These are phyloP conservation scores for Linnemannia schmuckeri DNA, from an alignment of 192 early-diverging fungal species.

Conservation along the genomic window DNA sequence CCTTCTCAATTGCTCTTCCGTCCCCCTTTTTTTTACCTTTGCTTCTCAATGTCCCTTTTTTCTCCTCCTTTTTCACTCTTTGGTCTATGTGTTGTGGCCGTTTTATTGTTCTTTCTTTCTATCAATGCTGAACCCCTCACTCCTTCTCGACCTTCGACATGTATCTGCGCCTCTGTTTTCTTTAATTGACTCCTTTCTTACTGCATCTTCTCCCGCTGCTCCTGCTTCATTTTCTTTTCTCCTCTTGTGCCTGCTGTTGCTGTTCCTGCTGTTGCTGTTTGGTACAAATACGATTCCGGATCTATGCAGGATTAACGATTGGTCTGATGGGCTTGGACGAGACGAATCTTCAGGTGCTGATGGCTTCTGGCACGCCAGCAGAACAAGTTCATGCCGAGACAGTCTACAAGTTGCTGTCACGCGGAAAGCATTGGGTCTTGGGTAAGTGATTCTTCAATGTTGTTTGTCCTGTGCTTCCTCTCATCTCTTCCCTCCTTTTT, in stretches of 20 bases:
- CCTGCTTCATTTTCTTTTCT: not conserved
- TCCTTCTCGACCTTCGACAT: not conserved
- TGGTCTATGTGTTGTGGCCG: not conserved
- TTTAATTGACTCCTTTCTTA: not conserved
- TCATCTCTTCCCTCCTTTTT: not conserved
- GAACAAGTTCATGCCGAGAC: slow-evolving; percentile 82
- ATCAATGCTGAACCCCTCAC: not conserved
- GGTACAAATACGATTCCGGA: not conserved
- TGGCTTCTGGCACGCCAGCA: slow-evolving; percentile 77
- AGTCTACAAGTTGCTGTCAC: slow-evolving; percentile 59
- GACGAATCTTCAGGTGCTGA: slow-evolving; percentile 86
- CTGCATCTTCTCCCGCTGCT: not conserved
- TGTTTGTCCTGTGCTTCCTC: not conserved
- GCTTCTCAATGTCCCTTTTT: not conserved
- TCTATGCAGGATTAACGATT: slow-evolving; percentile 65
- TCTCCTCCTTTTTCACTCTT: not conserved
- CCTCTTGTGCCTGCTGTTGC: not conserved
- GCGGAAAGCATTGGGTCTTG: slow-evolving; percentile 88
- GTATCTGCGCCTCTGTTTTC: not conserved
- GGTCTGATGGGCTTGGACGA: slow-evolving; percentile 88
- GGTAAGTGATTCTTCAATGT: slow-evolving; percentile 16
- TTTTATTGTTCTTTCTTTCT: not conserved
- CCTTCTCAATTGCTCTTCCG: not conserved
- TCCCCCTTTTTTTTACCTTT: not conserved
- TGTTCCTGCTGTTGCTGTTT: not conserved